Conservation (phyloP, 495 filamentous ascomycete species). For the Penicillium dipodomyicola region DNA sequence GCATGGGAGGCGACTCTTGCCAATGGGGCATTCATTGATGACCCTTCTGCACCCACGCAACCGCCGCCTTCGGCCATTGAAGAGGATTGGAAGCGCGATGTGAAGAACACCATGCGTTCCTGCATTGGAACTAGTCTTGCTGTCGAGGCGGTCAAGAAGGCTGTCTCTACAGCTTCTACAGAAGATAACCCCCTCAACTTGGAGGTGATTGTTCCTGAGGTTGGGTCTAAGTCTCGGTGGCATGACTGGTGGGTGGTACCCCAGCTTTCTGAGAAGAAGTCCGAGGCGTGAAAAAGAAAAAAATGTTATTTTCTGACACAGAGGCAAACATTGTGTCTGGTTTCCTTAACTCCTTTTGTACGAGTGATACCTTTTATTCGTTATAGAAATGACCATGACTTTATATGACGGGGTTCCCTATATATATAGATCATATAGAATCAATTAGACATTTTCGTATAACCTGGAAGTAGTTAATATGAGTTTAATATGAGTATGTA, state of each 20-base stretch:
- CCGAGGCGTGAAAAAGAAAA: conserved; percentile 4
- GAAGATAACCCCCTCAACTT: conserved; percentile 28
- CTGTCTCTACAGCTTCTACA: conserved; percentile 17
- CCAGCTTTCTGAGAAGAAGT: conserved; percentile 45
- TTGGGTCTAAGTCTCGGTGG: conserved; percentile 53
- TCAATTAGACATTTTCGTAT: background rate
- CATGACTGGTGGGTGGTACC: conserved; percentile 81
- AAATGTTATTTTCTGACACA: background rate
- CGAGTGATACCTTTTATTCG: conserved; percentile 2
- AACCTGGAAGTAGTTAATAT: too few species aligned
- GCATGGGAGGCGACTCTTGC: conserved; percentile 60
- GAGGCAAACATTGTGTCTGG: background rate
- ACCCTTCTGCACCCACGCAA: conserved; percentile 25
- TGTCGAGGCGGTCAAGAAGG: conserved; percentile 56
- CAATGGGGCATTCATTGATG: conserved; percentile 38
- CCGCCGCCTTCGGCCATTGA: conserved; percentile 50
- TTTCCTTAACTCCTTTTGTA: background rate
- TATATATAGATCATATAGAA: background rate
- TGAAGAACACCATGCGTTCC: conserved; percentile 59
- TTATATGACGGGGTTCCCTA: background rate
- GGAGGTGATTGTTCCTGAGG: conserved; percentile 53
- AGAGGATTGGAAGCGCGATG: conserved; percentile 56
- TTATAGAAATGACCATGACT: conserved; percentile 15
- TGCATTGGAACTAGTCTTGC: conserved; percentile 67
- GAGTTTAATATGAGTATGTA: too few species aligned